Percentiles rank a stretch among this genome's conserved stretches.
These are phyloP conservation scores for Monilinia laxa DNA, from an alignment of 2,329 filamentous ascomycete species.

Conservation along the genomic window DNA sequence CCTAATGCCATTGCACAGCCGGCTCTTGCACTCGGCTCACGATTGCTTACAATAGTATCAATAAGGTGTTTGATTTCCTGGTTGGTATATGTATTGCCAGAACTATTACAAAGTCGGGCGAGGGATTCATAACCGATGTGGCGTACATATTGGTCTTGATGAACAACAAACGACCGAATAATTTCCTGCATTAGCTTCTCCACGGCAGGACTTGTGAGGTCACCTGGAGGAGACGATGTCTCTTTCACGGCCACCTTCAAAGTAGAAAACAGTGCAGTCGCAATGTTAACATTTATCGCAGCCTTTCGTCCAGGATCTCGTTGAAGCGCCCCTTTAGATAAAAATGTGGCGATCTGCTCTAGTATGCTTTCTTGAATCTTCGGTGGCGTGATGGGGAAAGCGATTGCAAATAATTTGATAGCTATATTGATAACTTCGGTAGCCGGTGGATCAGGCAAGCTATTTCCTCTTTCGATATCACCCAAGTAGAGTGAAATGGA, in stretches of 20 bases:
- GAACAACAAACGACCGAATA: slow-evolving; percentile 68
- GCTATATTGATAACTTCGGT: slow-evolving; percentile 95
- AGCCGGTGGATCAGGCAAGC: slow-evolving; percentile 72
- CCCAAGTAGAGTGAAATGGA: slow-evolving; percentile 74
- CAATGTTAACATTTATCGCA: slow-evolving; percentile 88
- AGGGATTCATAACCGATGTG: slow-evolving; percentile 81
- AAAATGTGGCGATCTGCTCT: slow-evolving; percentile 87
- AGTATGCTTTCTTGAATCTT: slow-evolving; percentile 95
- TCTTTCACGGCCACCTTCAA: slow-evolving; percentile 84
- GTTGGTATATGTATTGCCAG: slow-evolving; percentile 86
- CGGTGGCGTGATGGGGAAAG: slow-evolving; percentile 81
- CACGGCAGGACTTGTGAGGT: slow-evolving; percentile 71
- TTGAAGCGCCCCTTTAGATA: slow-evolving; percentile 76
- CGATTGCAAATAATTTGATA: slow-evolving; percentile 88
- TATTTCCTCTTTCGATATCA: slow-evolving; percentile 44
- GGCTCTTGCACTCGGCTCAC: slow-evolving; percentile 88
- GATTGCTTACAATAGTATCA: slow-evolving; percentile 90
- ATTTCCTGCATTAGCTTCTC: slow-evolving; percentile 83
- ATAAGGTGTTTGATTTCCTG: slow-evolving; percentile 87
- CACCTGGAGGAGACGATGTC: slow-evolving; percentile 68
- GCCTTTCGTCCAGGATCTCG: slow-evolving; percentile 85
- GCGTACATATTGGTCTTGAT: slow-evolving; percentile 82
- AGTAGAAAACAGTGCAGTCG: slow-evolving; percentile 74
- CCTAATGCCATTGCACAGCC: slow-evolving; percentile 93
- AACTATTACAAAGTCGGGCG: slow-evolving; percentile 72